Conservation (phyloP, 176 grass and related monocot species). For the Urochloa ruziziensis region DNA sequence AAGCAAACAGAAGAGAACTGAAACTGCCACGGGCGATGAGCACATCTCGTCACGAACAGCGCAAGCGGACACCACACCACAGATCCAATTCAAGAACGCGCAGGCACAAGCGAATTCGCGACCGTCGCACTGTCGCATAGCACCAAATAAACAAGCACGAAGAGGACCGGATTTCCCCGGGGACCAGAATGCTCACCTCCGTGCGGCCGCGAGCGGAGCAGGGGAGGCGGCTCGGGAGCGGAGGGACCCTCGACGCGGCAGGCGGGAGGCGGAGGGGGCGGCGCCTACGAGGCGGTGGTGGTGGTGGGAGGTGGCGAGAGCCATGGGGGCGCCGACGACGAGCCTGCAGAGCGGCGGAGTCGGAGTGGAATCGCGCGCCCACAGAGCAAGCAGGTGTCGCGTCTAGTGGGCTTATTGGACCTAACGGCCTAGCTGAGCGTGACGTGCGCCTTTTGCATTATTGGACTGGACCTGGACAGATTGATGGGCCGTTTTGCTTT, state of each 20-base stretch:
- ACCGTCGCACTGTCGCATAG: too few species aligned
- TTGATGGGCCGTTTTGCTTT: background rate
- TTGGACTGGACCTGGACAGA: too few species aligned
- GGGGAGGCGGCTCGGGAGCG: background rate
- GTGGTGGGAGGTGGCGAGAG: slow-evolving; percentile 32
- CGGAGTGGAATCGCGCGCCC: background rate
- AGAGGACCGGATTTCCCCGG: background rate
- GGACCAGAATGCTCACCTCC: background rate
- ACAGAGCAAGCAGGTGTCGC: background rate
- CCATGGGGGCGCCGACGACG: too few species aligned
- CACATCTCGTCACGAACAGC: background rate
- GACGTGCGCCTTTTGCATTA: background rate
- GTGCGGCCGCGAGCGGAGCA: background rate
- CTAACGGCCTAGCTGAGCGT: background rate
- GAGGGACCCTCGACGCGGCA: background rate
- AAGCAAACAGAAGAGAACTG: background rate
- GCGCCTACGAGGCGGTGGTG: background rate
- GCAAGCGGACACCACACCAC: background rate
- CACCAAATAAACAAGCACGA: background rate
- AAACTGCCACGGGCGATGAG: background rate
- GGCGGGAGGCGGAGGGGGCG: background rate
- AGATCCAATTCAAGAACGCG: background rate
- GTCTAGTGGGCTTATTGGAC: background rate
- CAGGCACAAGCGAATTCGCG: background rate
- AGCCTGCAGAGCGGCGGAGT: background rate